Percentiles rank a stretch among this genome's conserved stretches.
Conservation (phyloP, 2,329 filamentous ascomycete species). For the Thelonectria blattea region DNA sequence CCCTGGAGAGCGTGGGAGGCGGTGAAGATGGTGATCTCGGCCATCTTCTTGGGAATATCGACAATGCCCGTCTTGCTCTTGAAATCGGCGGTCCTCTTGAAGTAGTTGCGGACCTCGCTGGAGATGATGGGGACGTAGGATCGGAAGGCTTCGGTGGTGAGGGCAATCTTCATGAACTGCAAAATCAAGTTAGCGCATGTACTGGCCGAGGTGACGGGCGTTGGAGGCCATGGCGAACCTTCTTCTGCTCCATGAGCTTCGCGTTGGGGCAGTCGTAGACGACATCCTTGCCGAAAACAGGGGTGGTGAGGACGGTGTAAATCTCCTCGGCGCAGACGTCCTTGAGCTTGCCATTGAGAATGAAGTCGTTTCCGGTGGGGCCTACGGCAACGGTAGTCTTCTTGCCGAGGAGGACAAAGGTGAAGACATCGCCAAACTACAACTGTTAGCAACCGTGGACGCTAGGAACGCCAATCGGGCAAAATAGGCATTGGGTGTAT, state of each 20-base stretch:
- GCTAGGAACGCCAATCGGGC: not conserved
- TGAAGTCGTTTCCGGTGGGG: slow-evolving; percentile 85
- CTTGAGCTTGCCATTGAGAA: slow-evolving; percentile 87
- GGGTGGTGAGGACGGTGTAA: slow-evolving; percentile 76
- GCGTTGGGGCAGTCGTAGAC: slow-evolving; percentile 91
- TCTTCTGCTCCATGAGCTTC: slow-evolving; percentile 96
- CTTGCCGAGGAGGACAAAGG: slow-evolving; percentile 85
- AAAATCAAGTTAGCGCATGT: slow-evolving; percentile 23
- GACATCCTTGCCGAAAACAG: slow-evolving; percentile 81
- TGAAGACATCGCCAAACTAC: slow-evolving; percentile 88
- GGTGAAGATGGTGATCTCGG: slow-evolving; percentile 89
- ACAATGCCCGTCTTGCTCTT: slow-evolving; percentile 71
- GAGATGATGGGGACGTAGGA: slow-evolving; percentile 81
- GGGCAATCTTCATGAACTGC: slow-evolving; percentile 80
- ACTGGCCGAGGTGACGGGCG: not conserved
- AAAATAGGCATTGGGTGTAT: not conserved
- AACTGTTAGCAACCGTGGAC: slow-evolving; percentile 12
- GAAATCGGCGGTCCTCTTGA: slow-evolving; percentile 71
- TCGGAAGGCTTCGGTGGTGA: slow-evolving; percentile 76
- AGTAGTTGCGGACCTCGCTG: slow-evolving; percentile 74
- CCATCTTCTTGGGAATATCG: slow-evolving; percentile 77
- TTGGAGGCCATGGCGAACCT: slow-evolving; percentile 58
- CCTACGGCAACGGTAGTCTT: slow-evolving; percentile 88
- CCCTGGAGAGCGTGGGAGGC: slow-evolving; percentile 86
- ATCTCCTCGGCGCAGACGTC: slow-evolving; percentile 92